Conservation (phyloP, 306 rosid species). For the Casuarina cunninghamiana region DNA sequence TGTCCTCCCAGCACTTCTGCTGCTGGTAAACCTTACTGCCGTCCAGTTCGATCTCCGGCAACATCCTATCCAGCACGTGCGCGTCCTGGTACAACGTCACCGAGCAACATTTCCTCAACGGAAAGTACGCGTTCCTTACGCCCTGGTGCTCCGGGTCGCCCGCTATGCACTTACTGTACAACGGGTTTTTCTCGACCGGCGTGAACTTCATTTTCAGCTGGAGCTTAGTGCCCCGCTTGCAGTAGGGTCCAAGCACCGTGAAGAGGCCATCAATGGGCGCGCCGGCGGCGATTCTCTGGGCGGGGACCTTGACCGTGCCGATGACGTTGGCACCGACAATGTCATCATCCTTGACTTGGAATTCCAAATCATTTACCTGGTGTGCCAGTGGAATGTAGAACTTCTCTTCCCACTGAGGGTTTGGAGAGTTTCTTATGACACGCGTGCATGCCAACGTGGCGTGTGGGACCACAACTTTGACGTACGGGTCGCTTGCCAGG, state of each 20-base stretch:
- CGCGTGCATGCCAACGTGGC: constrained; percentile 90
- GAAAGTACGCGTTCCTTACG: constrained; percentile 74
- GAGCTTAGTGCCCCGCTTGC: constrained; percentile 43
- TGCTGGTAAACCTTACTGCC: constrained; percentile 44
- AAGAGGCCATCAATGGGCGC: constrained; percentile 50
- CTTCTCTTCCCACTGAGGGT: constrained; percentile 64
- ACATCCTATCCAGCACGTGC: constrained; percentile 40
- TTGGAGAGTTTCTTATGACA: constrained; percentile 63
- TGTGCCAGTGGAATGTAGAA: constrained; percentile 82
- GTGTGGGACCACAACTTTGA: constrained; percentile 70
- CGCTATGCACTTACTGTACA: constrained; percentile 61
- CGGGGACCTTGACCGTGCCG: constrained; percentile 63
- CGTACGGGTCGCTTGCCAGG: constrained; percentile 77
- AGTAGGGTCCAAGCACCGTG: constrained; percentile 31
- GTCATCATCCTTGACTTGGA: constrained; percentile 79
- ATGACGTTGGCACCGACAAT: constrained; percentile 63
- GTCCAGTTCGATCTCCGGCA: constrained; percentile 64
- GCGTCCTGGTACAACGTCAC: constrained; percentile 87
- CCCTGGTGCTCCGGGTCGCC: constrained; percentile 72
- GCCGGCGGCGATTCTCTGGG: constrained; percentile 46
- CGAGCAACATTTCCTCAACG: constrained; percentile 69
- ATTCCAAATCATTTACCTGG: constrained; percentile 54
- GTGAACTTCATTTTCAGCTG: constrained; percentile 62
- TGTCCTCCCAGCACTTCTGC: constrained; percentile 92
- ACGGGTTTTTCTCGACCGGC: constrained; percentile 38